Conservation (phyloP, 2,329 filamentous ascomycete genomes). For the Neofusicoccum parvum region DNA sequence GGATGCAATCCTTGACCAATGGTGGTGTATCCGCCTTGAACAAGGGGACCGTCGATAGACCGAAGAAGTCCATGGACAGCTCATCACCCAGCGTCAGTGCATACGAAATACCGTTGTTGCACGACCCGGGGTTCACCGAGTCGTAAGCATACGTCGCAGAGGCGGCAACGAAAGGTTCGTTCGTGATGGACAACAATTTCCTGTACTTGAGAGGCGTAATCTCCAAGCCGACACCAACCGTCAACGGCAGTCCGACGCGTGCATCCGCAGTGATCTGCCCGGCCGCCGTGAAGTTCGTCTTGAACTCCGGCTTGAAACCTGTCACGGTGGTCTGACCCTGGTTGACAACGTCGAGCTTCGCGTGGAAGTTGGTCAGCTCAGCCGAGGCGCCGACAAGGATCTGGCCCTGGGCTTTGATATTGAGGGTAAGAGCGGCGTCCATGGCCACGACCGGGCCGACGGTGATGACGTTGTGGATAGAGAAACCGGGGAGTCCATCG, state of each 20-base stretch:
- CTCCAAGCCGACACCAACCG: slow-evolving; percentile 2
- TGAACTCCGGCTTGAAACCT: not conserved
- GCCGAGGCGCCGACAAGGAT: slow-evolving; percentile 1
- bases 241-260: not conserved
- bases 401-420: not conserved
- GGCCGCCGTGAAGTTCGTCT: not conserved
- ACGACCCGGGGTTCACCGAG: not conserved
- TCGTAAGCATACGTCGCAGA: not conserved
- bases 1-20: not conserved
- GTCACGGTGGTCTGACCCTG: not conserved
- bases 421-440: not conserved
- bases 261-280: not conserved
- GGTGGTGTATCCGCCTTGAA: not conserved
- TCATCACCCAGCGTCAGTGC: slow-evolving; percentile 1
- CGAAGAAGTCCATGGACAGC: slow-evolving; percentile 11
- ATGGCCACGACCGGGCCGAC: slow-evolving; percentile 6
- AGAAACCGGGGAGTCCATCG: not conserved
- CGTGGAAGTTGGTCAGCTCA: not conserved
- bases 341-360: not conserved
- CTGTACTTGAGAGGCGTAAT: slow-evolving; percentile 6
- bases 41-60: not conserved
- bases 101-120: not conserved
- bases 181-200: not conserved
- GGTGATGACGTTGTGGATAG: slow-evolving; percentile 8
- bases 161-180: not conserved